These are phyloP conservation scores for Backusella circina DNA, from an alignment of 192 early-diverging fungal species.

Conservation along the genomic window DNA sequence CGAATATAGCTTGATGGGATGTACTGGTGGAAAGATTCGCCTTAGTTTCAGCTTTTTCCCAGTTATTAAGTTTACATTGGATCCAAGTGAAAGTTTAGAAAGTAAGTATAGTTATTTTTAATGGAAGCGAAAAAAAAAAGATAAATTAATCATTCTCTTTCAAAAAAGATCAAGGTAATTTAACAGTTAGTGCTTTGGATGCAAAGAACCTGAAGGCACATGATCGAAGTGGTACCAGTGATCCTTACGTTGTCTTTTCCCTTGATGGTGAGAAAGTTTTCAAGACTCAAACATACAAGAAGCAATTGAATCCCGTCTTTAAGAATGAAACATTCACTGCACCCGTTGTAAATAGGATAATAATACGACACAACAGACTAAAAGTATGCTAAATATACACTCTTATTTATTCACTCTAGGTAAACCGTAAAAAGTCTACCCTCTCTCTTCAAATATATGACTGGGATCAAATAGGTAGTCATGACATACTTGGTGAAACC, in stretches of 20 bases:
- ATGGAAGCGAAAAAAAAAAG: not conserved
- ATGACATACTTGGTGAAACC: conserved; percentile 51
- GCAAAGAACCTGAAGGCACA: conserved; percentile 61
- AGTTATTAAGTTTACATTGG: conserved; percentile 36
- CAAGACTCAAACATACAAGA: conserved; percentile 68
- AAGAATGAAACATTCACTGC: conserved; percentile 58
- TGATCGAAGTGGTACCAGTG: conserved; percentile 67
- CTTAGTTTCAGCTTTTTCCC: conserved; percentile 44
- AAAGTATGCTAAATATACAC: not conserved
- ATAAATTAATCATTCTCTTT: not conserved
- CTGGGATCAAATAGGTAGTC: conserved; percentile 71
- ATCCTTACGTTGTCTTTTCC: conserved; percentile 67
- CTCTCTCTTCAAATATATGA: conserved; percentile 66
- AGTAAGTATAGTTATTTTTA: conserved; percentile 32
- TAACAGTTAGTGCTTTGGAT: conserved; percentile 55
- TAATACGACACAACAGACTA: not conserved
- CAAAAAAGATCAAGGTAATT: conserved; percentile 56
- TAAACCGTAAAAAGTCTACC: conserved; percentile 44
- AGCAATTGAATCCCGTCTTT: conserved; percentile 69
- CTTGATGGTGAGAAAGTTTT: conserved; percentile 63
- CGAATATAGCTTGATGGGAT: conserved; percentile 15
- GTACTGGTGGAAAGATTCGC: conserved; percentile 24
- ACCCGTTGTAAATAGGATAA: conserved; percentile 36
- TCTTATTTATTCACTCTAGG: not conserved
- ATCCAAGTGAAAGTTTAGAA: conserved; percentile 48